phyloP scores from a whole-genome alignment of 2,329 filamentous ascomycete species.

The Penicillium palitans region DNA sequence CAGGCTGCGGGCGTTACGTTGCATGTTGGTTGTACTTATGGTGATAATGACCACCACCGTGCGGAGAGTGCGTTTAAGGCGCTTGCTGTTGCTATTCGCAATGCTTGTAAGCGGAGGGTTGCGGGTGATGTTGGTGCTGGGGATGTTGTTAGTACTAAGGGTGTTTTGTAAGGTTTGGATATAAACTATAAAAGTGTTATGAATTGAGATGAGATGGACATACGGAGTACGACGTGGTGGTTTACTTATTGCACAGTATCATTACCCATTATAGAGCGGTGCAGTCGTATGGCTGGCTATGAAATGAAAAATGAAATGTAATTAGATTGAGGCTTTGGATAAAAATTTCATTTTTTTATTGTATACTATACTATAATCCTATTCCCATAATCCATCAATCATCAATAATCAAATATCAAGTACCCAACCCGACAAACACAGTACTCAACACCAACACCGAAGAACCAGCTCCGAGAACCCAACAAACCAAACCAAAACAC shows the following conservation, averaged over 20 bases:
- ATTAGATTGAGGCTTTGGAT: neutral
- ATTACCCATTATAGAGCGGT: neutral
- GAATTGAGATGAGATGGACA: constrained; percentile 8
- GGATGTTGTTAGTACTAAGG: constrained; percentile 95
- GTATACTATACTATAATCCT: neutral
- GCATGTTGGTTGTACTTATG: constrained; percentile 88
- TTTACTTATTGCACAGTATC: neutral
- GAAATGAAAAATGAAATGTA: neutral
- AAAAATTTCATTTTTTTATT: neutral
- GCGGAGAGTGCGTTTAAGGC: constrained; percentile 98
- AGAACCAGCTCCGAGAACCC: constrained; percentile 13
- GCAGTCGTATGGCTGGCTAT: neutral
- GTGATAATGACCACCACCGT: constrained; percentile 92
- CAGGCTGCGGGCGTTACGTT: constrained; percentile 87
- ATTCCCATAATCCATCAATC: neutral
- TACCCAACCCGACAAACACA: neutral
- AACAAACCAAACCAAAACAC: neutral
- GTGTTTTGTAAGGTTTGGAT: constrained; percentile 61
- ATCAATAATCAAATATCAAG: neutral
- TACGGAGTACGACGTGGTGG: neutral
- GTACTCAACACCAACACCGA: neutral
- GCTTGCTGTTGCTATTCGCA: constrained; percentile 78
- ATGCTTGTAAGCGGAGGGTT: constrained; percentile 71
- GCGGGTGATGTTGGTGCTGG: constrained; percentile 80
- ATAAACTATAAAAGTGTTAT: neutral